Evolutionary conservation across 2,329 filamentous ascomycete genomes (phyloP).

Genomic region (Penicillium decumbens): DNA sequence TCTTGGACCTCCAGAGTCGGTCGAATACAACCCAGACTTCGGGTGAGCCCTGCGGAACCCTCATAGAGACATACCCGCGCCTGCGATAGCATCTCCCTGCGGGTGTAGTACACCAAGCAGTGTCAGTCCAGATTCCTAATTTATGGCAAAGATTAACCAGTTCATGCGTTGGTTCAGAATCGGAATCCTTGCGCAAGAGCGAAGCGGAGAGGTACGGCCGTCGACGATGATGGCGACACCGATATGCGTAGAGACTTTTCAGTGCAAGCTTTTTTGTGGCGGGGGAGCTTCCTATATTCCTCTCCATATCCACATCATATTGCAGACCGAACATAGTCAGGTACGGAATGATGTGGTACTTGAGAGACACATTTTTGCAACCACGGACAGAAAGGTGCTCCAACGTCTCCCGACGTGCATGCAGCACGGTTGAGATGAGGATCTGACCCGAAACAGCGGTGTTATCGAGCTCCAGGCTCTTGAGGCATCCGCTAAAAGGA

Average conservation of each 20-base stretch:
- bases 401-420: constrained; percentile 51
- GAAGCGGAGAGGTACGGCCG: constrained; percentile 56
- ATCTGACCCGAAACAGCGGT: constrained; percentile 57
- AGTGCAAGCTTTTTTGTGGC: constrained; percentile 46
- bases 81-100: constrained; percentile 54
- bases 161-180: constrained; percentile 58
- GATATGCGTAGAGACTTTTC: constrained; percentile 58
- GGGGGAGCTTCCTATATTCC: constrained; percentile 31
- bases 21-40: constrained; percentile 62
- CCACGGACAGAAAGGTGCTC: constrained; percentile 58
- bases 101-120: constrained; percentile 57
- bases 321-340: constrained; percentile 47
- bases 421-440: constrained; percentile 52
- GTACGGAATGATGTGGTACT: constrained; percentile 60
- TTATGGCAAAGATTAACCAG: constrained; percentile 56
- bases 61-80: constrained; percentile 54
- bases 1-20: constrained; percentile 55
- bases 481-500: constrained; percentile 54
- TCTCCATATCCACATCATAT: constrained; percentile 44
- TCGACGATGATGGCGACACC: constrained; percentile 58
- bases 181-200: constrained; percentile 53
- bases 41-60: constrained; percentile 51
- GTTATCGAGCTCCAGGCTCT: constrained; percentile 57
- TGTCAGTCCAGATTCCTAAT: constrained; percentile 58
- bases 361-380: constrained; percentile 61